These are phyloP conservation scores for Jamesozyma piceae DNA, from an alignment of 805 yeast species.

Conservation along the genomic window DNA sequence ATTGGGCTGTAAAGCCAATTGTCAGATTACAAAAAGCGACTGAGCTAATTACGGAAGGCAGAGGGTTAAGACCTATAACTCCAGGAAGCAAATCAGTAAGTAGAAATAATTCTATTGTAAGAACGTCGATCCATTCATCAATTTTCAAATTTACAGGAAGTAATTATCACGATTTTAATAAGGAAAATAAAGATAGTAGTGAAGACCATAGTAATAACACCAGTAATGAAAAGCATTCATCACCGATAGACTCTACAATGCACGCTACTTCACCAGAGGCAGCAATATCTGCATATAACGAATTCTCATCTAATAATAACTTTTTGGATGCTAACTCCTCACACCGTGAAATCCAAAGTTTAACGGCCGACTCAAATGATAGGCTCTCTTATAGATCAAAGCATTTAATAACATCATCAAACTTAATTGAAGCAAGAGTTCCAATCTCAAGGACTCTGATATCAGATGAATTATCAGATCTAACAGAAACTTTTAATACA, in stretches of 20 bases:
- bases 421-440: conserved; percentile 33
- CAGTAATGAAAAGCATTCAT: not conserved
- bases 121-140: conserved; percentile 5
- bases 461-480: conserved; percentile 78
- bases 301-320: not conserved
- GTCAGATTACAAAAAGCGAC: conserved; percentile 73
- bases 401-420: conserved; percentile 26
- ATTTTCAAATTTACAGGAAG: not conserved
- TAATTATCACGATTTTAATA: not conserved
- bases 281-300: not conserved
- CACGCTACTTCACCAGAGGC: not conserved
- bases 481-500: conserved; percentile 80
- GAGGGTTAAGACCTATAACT: conserved; percentile 30
- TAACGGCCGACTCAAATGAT: conserved; percentile 3
- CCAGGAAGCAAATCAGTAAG: conserved; percentile 16
- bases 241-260: not conserved
- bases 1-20: conserved; percentile 78
- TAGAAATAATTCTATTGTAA: conserved; percentile 15
- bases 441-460: conserved; percentile 45
- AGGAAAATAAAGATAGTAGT: not conserved
- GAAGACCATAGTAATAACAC: not conserved
- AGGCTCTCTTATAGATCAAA: conserved; percentile 14
- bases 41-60: conserved; percentile 41
- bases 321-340: not conserved
- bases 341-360: not conserved